phyloP scores from a whole-genome alignment of 108 stramenopile species.

The Stephanodiscus triporus region DNA sequence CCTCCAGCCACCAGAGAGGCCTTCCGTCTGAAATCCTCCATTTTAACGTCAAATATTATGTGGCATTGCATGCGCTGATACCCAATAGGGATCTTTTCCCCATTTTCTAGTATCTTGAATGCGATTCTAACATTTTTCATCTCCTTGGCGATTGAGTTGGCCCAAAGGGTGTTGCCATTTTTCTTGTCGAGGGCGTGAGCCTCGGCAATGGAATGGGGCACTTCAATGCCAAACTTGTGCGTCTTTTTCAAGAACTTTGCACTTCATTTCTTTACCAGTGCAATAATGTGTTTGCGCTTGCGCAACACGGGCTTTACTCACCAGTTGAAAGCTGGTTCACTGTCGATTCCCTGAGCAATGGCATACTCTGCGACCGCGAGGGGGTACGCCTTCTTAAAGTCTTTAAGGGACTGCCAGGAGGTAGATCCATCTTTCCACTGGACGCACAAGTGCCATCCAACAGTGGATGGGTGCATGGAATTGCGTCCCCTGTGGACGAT shows the following conservation, averaged over 20 bases:
- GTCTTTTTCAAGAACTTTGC: slow-evolving; percentile 14
- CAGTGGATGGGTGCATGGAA: slow-evolving; percentile 16
- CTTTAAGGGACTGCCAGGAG: slow-evolving; percentile 25
- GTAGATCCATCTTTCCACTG: too few species aligned
- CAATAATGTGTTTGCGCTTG: slow-evolving; percentile 16
- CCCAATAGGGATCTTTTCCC: slow-evolving; percentile 37
- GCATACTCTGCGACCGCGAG: too few species aligned
- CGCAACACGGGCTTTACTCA: slow-evolving; percentile 10
- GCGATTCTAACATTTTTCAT: slow-evolving; percentile 49
- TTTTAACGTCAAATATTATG: too few species aligned
- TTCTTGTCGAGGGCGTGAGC: slow-evolving; percentile 41
- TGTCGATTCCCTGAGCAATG: too few species aligned
- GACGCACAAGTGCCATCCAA: slow-evolving; percentile 39
- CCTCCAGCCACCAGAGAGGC: slow-evolving; percentile 42
- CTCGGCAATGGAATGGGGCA: slow-evolving; percentile 43
- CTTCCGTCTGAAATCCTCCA: slow-evolving; percentile 49
- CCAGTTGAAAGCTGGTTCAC: slow-evolving; percentile 36
- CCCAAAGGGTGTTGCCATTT: slow-evolving; percentile 50
- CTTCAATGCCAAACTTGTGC: too few species aligned
- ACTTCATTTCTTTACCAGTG: slow-evolving; percentile 4
- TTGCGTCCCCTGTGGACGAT: background rate
- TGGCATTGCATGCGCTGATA: slow-evolving; percentile 38
- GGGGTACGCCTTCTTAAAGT: slow-evolving; percentile 23
- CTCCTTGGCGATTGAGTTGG: slow-evolving; percentile 51
- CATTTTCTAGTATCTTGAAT: slow-evolving; percentile 31